Conservation (phyloP, 768 basidiomycete species). For the Nevesoporus exiguus region DNA sequence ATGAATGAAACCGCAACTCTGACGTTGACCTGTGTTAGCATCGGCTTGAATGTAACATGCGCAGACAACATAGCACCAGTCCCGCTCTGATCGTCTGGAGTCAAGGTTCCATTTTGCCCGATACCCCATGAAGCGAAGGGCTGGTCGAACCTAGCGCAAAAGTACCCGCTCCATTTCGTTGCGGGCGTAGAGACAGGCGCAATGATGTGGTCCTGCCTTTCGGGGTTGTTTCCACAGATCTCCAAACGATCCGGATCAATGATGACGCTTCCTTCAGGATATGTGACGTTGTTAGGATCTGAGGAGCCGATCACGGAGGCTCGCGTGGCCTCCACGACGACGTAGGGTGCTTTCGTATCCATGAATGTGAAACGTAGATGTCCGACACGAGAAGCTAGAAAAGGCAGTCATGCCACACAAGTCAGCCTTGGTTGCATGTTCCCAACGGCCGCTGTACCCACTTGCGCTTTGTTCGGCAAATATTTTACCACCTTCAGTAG, state of each 20-base stretch:
- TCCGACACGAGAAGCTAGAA: slow-evolving; percentile 66
- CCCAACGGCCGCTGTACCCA: slow-evolving; percentile 31
- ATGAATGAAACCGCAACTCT: slow-evolving; percentile 74
- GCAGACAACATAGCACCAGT: slow-evolving; percentile 49
- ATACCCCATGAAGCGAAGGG: slow-evolving; percentile 47
- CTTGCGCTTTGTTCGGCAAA: slow-evolving; percentile 60
- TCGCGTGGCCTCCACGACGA: slow-evolving; percentile 66
- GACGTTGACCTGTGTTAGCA: slow-evolving; percentile 42
- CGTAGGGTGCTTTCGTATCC: slow-evolving; percentile 44
- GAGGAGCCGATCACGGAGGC: slow-evolving; percentile 58
- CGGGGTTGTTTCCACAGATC: slow-evolving; percentile 62
- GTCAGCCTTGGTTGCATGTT: neutral
- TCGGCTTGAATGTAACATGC: slow-evolving; percentile 43
- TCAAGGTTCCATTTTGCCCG: slow-evolving; percentile 42
- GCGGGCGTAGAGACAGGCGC: slow-evolving; percentile 48
- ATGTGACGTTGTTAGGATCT: too few relatives aligned
- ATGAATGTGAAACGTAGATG: slow-evolving; percentile 70
- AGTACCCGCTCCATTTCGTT: slow-evolving; percentile 41
- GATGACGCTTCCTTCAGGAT: slow-evolving; percentile 44
- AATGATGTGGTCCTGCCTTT: slow-evolving; percentile 70
- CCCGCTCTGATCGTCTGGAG: slow-evolving; percentile 28
- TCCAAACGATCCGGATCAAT: slow-evolving; percentile 43
- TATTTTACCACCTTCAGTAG: slow-evolving; percentile 48
- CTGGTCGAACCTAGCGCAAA: slow-evolving; percentile 56
- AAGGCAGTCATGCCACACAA: neutral